Percentiles rank a stretch among this genome's conserved stretches.
phyloP scores from a whole-genome alignment of 1,139 yeast species.

The Suhomyces choctaworum region DNA sequence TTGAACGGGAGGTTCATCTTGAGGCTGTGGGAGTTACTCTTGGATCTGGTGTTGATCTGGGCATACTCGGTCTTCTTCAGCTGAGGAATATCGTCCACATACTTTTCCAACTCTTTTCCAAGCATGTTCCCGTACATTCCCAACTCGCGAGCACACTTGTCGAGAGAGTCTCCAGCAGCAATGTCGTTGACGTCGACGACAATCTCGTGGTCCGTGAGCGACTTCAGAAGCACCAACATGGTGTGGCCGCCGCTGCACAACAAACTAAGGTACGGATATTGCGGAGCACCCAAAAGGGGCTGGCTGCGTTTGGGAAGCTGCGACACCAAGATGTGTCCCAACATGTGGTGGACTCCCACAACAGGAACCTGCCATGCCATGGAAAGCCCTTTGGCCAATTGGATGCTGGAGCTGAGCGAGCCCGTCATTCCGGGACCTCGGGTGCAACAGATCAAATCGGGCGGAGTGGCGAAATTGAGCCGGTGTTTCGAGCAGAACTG shows the following conservation, averaged over 20 bases:
- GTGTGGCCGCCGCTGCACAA: constrained; percentile 96
- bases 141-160: constrained; percentile 85
- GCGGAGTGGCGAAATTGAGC: constrained; percentile 35
- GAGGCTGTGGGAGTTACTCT: constrained; percentile 23
- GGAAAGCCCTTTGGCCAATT: constrained; percentile 80
- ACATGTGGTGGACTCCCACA: constrained; percentile 94
- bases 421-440: constrained; percentile 98
- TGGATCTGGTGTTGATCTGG: constrained; percentile 22
- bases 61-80: constrained; percentile 23
- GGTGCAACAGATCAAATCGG: constrained; percentile 85
- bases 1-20: constrained; percentile 35
- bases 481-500: constrained; percentile 29
- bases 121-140: constrained; percentile 82
- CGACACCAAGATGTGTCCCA: constrained; percentile 83
- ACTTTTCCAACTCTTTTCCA: constrained; percentile 76
- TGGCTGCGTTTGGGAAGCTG: constrained; percentile 43
- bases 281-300: constrained; percentile 45
- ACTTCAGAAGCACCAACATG: constrained; percentile 68
- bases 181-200: constrained; percentile 78
- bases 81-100: constrained; percentile 38
- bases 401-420: constrained; percentile 77
- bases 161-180: constrained; percentile 92
- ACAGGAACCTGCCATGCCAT: constrained; percentile 76
- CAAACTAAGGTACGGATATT: constrained; percentile 77
- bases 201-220: constrained; percentile 66